These are phyloP conservation scores for Zarea fungicola DNA, from an alignment of 2,329 filamentous ascomycete species.

Conservation along the genomic window DNA sequence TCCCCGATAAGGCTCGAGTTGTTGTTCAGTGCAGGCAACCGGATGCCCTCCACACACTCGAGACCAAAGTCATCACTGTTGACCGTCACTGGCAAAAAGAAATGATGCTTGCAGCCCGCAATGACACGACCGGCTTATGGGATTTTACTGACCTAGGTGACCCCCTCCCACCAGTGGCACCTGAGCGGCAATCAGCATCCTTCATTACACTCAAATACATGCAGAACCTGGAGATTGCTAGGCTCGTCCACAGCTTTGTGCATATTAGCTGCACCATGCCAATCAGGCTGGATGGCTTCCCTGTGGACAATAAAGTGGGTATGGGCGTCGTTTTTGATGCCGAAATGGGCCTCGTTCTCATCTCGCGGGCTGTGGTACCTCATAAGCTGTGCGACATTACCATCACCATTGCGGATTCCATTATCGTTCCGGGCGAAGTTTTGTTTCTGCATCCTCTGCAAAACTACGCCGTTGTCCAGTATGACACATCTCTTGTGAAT, in stretches of 20 bases:
- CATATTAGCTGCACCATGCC: slow-evolving; percentile 91
- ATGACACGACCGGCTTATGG: slow-evolving; percentile 87
- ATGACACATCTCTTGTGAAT: slow-evolving; percentile 88
- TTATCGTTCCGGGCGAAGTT: slow-evolving; percentile 89
- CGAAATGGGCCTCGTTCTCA: slow-evolving; percentile 88
- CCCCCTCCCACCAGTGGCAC: slow-evolving; percentile 67
- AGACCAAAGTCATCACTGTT: slow-evolving; percentile 86
- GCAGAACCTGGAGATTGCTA: slow-evolving; percentile 85
- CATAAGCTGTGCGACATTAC: slow-evolving; percentile 97
- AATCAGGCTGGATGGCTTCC: slow-evolving; percentile 95
- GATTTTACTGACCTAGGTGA: slow-evolving; percentile 86
- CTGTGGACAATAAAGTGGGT: slow-evolving; percentile 86
- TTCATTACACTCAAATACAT: slow-evolving; percentile 91
- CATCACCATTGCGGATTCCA: slow-evolving; percentile 92
- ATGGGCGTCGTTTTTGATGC: slow-evolving; percentile 98
- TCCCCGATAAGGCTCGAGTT: slow-evolving; percentile 77
- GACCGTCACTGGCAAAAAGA: slow-evolving; percentile 95
- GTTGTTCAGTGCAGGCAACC: slow-evolving; percentile 96
- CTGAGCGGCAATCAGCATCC: slow-evolving; percentile 70
- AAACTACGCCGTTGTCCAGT: slow-evolving; percentile 94
- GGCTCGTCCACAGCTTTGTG: slow-evolving; percentile 91
- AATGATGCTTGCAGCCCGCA: slow-evolving; percentile 88
- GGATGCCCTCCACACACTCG: slow-evolving; percentile 86
- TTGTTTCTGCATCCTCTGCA: slow-evolving; percentile 94
- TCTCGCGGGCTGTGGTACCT: slow-evolving; percentile 89